Percentiles rank a stretch among this genome's conserved stretches.
These are phyloP conservation scores for Euphorbia celastroides DNA, from an alignment of 441 rosid genomes.

Conservation along the genomic window DNA sequence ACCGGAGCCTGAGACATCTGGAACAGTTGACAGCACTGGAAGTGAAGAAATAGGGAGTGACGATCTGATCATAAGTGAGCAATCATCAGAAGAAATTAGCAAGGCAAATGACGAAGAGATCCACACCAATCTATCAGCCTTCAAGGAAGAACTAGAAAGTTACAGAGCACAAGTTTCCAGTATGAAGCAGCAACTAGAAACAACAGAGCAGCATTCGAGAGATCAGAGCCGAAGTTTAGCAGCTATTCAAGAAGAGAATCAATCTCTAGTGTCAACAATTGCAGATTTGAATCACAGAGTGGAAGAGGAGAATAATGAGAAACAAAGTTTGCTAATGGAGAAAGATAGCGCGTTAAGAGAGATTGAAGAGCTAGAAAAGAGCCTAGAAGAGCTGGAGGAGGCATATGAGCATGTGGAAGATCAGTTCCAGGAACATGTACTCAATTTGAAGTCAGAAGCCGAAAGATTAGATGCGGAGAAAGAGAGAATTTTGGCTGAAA, in stretches of 20 bases:
- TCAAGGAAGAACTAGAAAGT: conserved; percentile 38
- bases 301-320: conserved; percentile 43
- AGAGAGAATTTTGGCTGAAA: conserved; percentile 35
- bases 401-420: no score
- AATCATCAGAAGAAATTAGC: conserved; percentile 3
- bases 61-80: neutral
- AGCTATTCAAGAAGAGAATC: conserved; percentile 44
- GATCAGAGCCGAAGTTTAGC: conserved; percentile 36
- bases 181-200: conserved; percentile 44
- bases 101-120: neutral
- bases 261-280: conserved; percentile 39
- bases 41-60: conserved; percentile 6
- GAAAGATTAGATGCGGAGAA: conserved; percentile 43
- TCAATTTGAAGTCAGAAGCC: conserved; percentile 47
- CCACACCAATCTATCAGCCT: conserved; percentile 2
- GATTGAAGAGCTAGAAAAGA: no score
- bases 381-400: no score
- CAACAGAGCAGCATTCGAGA: conserved; percentile 43
- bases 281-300: conserved; percentile 38
- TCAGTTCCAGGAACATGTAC: conserved; percentile 38
- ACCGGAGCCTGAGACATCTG: neutral
- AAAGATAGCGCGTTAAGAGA: conserved; percentile 42
- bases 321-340: conserved; percentile 40
- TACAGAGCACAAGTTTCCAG: conserved; percentile 33
- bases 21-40: neutral